Evolutionary conservation across 352 stramenopile genomes (phyloP).

Genomic region (Pythium brassicae): DNA sequence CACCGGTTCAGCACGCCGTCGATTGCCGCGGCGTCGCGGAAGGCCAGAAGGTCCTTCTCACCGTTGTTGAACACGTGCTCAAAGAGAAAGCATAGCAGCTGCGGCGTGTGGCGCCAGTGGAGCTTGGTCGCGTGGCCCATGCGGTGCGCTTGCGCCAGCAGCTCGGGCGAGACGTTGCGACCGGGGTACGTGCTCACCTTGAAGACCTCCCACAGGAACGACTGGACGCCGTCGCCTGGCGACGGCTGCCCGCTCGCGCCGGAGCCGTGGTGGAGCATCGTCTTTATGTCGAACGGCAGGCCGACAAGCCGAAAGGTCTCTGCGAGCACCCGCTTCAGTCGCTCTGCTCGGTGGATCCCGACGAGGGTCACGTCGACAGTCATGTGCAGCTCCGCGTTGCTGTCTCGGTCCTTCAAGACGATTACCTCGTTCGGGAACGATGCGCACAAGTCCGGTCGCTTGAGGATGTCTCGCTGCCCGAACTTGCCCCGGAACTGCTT

Average conservation of each 20-base stretch:
- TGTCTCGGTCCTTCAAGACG: slow-evolving; percentile 35
- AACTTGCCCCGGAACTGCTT: slow-evolving; percentile 39
- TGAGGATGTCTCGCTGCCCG: slow-evolving; percentile 24
- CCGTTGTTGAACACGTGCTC: slow-evolving; percentile 48
- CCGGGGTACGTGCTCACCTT: slow-evolving; percentile 33
- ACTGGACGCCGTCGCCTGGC: slow-evolving; percentile 17
- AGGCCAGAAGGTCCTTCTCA: slow-evolving; percentile 49
- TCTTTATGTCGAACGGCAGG: slow-evolving; percentile 47
- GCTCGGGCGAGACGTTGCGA: slow-evolving; percentile 23
- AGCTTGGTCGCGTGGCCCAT: slow-evolving; percentile 39
- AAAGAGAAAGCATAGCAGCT: slow-evolving; percentile 54
- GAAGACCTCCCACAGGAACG: slow-evolving; percentile 60
- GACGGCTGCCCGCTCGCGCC: not conserved
- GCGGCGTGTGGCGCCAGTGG: slow-evolving; percentile 64
- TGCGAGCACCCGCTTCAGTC: slow-evolving; percentile 41
- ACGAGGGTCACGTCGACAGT: slow-evolving; percentile 39
- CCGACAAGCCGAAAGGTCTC: slow-evolving; percentile 67
- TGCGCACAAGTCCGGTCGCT: slow-evolving; percentile 18
- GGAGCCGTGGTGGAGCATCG: slow-evolving; percentile 24
- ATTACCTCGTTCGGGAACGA: slow-evolving; percentile 29
- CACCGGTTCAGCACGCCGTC: slow-evolving; percentile 50
- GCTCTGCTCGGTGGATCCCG: slow-evolving; percentile 45
- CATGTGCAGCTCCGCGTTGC: slow-evolving; percentile 30
- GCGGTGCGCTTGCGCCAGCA: slow-evolving; percentile 42
- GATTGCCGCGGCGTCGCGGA: slow-evolving; percentile 37